Evolutionary conservation across 257 asterid species (phyloP).

Genomic region (Plectranthus barbatus): DNA sequence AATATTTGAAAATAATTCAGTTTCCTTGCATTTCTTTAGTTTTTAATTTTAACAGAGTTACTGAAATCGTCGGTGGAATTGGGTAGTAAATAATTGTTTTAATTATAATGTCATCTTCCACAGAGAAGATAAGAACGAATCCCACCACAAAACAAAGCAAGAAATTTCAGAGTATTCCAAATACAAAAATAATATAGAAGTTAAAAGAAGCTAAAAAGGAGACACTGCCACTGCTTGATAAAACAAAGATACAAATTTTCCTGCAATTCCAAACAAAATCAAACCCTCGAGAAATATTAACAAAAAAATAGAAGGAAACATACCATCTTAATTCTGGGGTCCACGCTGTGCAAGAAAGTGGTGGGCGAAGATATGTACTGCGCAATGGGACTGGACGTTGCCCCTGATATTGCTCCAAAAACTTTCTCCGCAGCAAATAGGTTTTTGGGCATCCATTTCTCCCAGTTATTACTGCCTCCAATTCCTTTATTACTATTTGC

Average conservation of each 20-base stretch:
- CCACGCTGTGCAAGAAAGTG: slow-evolving; percentile 90
- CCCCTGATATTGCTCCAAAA: slow-evolving; percentile 74
- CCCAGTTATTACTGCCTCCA: slow-evolving; percentile 53
- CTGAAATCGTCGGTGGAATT: background rate
- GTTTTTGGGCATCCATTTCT: slow-evolving; percentile 69
- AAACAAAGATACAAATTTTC: background rate
- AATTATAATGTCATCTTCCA: background rate
- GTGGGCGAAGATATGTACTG: slow-evolving; percentile 92
- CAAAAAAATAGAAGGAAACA: background rate
- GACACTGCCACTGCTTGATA: background rate
- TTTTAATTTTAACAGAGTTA: background rate
- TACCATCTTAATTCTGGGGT: slow-evolving; percentile 93
- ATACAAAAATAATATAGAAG: background rate
- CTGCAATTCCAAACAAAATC: background rate
- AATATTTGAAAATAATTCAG: background rate
- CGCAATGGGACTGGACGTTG: slow-evolving; percentile 94
- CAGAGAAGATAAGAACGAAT: too few relatives aligned
- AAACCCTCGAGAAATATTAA: background rate
- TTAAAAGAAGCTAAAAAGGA: background rate
- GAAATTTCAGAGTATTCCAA: background rate
- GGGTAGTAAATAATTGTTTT: background rate
- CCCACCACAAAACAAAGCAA: background rate
- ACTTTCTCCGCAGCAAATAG: slow-evolving; percentile 73
- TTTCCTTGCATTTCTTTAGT: background rate
- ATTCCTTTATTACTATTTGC: slow-evolving; percentile 19